These are phyloP conservation scores for Colletotrichum nymphaeae DNA, from an alignment of 2,329 filamentous ascomycete species.

Conservation along the genomic window DNA sequence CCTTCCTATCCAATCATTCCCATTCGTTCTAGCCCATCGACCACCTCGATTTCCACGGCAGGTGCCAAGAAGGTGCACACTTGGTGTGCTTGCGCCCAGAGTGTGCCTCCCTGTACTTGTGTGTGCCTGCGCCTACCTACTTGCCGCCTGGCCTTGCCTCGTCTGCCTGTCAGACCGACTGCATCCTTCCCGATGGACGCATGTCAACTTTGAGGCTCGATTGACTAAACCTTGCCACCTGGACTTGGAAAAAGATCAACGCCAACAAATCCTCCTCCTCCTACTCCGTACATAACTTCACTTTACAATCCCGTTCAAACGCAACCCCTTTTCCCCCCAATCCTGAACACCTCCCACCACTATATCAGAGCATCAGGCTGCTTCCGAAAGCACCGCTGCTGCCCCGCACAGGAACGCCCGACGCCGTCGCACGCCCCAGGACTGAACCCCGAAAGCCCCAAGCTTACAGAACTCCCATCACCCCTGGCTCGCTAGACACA, in stretches of 20 bases:
- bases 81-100: background rate
- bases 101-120: background rate
- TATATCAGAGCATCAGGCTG: background rate
- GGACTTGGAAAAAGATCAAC: background rate
- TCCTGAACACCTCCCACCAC: background rate
- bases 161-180: background rate
- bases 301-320: background rate
- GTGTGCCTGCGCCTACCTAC: background rate
- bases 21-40: background rate
- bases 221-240: background rate
- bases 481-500: conserved; percentile 23
- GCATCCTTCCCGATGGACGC: background rate
- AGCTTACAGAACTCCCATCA: background rate
- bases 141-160: background rate
- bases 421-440: conserved; percentile 13
- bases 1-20: background rate
- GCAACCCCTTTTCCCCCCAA: background rate
- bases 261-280: background rate
- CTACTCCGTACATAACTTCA: background rate
- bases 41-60: background rate
- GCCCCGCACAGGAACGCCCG: conserved; percentile 22
- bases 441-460: background rate
- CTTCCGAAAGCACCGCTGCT: conserved; percentile 17
- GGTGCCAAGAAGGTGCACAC: background rate
- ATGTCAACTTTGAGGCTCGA: background rate